Base-by-base conservation (phyloP, 176 grass and related monocot genomes). In the Ensete glaucum region DNA sequence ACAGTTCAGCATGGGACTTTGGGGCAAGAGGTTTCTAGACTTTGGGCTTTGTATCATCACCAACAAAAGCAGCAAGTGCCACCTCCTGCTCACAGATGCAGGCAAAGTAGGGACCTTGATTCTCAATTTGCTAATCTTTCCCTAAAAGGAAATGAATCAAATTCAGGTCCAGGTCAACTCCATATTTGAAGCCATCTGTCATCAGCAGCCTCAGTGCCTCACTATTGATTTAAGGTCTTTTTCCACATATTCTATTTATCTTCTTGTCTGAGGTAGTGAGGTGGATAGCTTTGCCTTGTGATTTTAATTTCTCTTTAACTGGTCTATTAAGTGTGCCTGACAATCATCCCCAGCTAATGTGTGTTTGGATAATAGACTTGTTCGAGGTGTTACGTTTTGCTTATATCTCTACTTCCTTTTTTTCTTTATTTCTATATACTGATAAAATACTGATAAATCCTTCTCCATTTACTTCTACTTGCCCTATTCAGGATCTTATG, bases 1-100 rank as follows among this genome's bases (percentile, higher is more conserved):
- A 71, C 78, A 99, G 95, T 87, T 79, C 86, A 99, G 79, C 88
- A 99, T 68, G 95, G 91, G 79, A 99, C 91, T 80, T 87, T 99
- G 85, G 95, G 93, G 81, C 76, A 86, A 86, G 95, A 94, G 85
- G 85, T 99, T 62, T 79, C 84, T 67, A 83, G 90, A 66, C 84
- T 99, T 73, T 86, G 82, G 78, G 85, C 64, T 0, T 34, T 94
- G 43, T 87, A 91, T 85, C 85, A 85, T 72, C 94, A 93, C 27
- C 93, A 92, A 48, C 84, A 96, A 1, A 89, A 89, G 50, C 92
- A 89, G 8, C 73, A 78, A 59, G 15, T 1, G 10, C 71, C 21
- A 54, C 59, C n/a, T 65, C 64, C 81, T 75, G 58, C 69, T 67
- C 95, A 84, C 77, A 74, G 69, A 72, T 86, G 78, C n/a, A 91